Conservation (phyloP, 495 filamentous ascomycete genomes). For the Neurospora pannonica region DNA sequence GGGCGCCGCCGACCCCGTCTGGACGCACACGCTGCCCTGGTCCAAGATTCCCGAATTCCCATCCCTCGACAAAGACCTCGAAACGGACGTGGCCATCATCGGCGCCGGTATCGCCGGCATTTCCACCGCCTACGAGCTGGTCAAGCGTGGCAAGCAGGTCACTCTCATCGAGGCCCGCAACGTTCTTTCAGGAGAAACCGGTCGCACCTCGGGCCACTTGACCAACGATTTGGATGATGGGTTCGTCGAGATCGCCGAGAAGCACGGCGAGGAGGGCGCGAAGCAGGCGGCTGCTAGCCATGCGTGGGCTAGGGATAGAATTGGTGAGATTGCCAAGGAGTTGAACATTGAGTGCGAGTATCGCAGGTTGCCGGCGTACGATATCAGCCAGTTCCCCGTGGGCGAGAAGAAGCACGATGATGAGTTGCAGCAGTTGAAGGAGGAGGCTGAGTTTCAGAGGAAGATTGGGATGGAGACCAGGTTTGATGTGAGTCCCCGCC, state of each 20-base stretch:
- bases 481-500: conserved; percentile 25
- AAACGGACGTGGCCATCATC: conserved; percentile 43
- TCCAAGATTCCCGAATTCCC: conserved; percentile 36
- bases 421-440: conserved; percentile 26
- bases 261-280: conserved; percentile 41
- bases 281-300: conserved; percentile 44
- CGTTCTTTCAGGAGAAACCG: conserved; percentile 43
- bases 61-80: conserved; percentile 23
- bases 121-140: conserved; percentile 43
- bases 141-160: conserved; percentile 38
- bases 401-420: conserved; percentile 28
- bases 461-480: conserved; percentile 32
- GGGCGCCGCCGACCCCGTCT: conserved; percentile 41
- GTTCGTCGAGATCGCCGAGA: conserved; percentile 39
- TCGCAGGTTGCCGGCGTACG: conserved; percentile 35
- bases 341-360: conserved; percentile 50
- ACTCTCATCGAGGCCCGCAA: conserved; percentile 47
- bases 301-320: conserved; percentile 40
- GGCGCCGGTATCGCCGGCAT: conserved; percentile 49
- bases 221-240: conserved; percentile 44
- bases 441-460: conserved; percentile 34
- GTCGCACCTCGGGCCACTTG: conserved; percentile 46
- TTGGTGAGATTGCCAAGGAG: conserved; percentile 37
- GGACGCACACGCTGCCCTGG: conserved; percentile 42
- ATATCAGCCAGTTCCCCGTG: conserved; percentile 27